Percentiles rank a stretch among this genome's conserved stretches.
phyloP scores from a whole-genome alignment of 2,329 filamentous ascomycete species.

The Colletotrichum sp. region DNA sequence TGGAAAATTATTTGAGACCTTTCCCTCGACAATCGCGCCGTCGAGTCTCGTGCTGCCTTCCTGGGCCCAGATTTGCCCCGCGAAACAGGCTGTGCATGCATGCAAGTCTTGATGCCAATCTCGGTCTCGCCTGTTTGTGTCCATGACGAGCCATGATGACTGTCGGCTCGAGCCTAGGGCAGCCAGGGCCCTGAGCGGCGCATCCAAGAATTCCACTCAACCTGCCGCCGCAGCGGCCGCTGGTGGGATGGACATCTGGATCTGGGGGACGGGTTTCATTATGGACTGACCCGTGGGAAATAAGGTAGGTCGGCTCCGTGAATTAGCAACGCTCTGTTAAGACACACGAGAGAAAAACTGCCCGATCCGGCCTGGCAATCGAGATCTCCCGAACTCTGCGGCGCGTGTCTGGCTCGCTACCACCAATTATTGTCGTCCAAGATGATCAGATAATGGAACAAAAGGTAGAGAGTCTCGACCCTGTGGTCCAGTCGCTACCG shows the following conservation, averaged over 20 bases:
- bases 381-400: constrained; percentile 5
- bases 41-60: background rate
- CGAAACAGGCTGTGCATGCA: constrained; percentile 20
- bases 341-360: background rate
- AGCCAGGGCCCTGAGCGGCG: background rate
- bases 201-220: background rate
- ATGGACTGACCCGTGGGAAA: background rate
- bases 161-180: background rate
- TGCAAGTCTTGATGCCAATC: background rate
- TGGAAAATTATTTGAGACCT: background rate
- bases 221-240: background rate
- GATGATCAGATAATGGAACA: background rate
- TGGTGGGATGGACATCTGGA: background rate
- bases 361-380: constrained; percentile 10
- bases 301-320: constrained; percentile 12
- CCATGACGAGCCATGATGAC: background rate
- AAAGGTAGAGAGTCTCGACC: background rate
- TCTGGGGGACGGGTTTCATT: constrained; percentile 9
- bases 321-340: background rate
- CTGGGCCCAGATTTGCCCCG: constrained; percentile 9
- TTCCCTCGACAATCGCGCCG: background rate
- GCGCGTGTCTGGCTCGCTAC: background rate
- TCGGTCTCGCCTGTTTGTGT: constrained; percentile 10
- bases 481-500: background rate
- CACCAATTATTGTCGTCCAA: background rate